Evolutionary conservation across 1,139 yeast genomes (phyloP), one percentile per base, ranked within the genome.

Genomic region (Geotrichum histeridarum): DNA sequence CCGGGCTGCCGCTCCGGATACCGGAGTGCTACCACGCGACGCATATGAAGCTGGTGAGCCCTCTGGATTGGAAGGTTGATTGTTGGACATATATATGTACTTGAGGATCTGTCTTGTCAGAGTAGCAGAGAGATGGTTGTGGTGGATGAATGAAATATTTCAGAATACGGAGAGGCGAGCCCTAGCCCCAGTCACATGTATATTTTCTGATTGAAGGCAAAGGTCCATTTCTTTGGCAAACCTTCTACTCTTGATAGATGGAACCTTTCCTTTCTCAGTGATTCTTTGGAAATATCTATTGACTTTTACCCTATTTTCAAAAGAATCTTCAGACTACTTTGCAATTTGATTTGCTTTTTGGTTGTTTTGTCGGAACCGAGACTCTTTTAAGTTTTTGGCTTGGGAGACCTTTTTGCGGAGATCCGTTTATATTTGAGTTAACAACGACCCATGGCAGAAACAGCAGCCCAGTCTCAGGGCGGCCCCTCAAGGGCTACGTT

Each of bases 1-100:
- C 2, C 45, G 37, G 17, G 50, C 8, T 14, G 41, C 36, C 14
- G 46, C 11, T 1, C 12, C 15, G 3, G 15, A 22, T 3, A 22
- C 27, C 35, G 35, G 31, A 42, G 22, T 42, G 39, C 15, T 37
- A 6, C 18, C 17, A 37, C 39, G 39, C 8, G 39, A 37, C 39
- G 15, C 8, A n/a, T 8, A 14, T 14, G 38, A n/a, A 8, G 47
- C 12, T 43, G 38, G 27, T 14, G 38, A 14, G 18, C 47, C 38
- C 48, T 44, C 39, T 8, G 48, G 15, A 15, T 32, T 32, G 39
- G 18, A 18, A 14, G 48, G 48, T n/a, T 18, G 47, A 7, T 44
- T 37, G 18, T 8, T 14, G 30, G 48, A 44, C 48, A 44, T 44
- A 6, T 8, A 12, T 8, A 4, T 9, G 32, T 22, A 3, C 27